Evolutionary conservation across 805 yeast genomes (phyloP), one percentile per base, ranked within the genome.

Genomic region (Candida corydali): DNA sequence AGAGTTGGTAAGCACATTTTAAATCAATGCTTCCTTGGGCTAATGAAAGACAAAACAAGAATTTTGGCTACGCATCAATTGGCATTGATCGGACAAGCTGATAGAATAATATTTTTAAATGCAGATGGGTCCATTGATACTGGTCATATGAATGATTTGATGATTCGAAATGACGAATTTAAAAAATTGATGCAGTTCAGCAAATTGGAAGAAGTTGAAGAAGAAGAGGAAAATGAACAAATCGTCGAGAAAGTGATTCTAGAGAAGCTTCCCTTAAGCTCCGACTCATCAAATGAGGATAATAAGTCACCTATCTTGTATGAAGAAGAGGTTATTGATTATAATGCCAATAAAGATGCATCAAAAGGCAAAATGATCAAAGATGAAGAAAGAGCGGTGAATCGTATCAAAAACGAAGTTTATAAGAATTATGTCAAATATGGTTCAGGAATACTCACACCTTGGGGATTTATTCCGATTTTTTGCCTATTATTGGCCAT

Each of bases 1-100:
- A 78, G 85, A 50, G 94, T 85, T 30, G 94, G 93, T n/a, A 75
- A 75, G 39, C 87, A 80, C 49, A 82, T 86, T 35, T 76, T 85
- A 73, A 70, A 76, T 37, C 67, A 76, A 27, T 86, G 95, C 58
- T 56, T 86, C 29, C 44, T 73, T 42, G 88, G 85, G 0, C 41
- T 77, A 18, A 53, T 87, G 41, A 59, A 62, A 27, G 57, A 59
- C 14, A 76, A 73, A 49, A 87, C 96, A 0, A 70, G 93, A 48
- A 50, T 87, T 8, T 65, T 86, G 49, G 94, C 94, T 2, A 87
- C 96, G 0, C 96, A 86, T 56, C 95, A 87, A 54, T 63, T 87
- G 34, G 76, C 86, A 5, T 64, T 86, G 41, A 73, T 86, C 42
- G 76, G 75, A 15, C 60, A 70, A 38, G 93, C 94, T 12, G 86